A percentile compares a stretch with the other conserved stretches of the same genome.
These are phyloP conservation scores for Globisporangium polare DNA, from an alignment of 352 stramenopile genomes.

Conservation along the genomic window DNA sequence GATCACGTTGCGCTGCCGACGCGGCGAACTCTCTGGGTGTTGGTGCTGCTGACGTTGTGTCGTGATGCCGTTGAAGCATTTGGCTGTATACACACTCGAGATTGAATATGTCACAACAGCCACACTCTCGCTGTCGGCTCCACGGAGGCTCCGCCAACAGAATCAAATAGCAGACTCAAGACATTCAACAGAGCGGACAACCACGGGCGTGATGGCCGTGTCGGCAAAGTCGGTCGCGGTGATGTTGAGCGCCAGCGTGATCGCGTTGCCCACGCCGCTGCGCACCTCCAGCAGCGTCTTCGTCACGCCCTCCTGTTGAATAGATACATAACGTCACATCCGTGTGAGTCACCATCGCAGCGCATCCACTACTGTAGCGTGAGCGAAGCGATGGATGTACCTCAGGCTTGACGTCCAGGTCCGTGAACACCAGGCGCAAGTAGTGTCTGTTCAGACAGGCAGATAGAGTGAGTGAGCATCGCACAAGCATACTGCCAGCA, in stretches of 20 bases:
- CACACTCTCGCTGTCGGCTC: too few species aligned
- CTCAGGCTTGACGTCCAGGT: slow-evolving; percentile 64
- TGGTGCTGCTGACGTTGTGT: too few species aligned
- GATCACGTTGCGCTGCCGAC: too few species aligned
- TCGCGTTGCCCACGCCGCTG: slow-evolving; percentile 93
- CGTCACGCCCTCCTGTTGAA: slow-evolving; percentile 24
- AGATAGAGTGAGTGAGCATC: neutral
- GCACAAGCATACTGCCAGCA: neutral
- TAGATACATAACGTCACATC: neutral
- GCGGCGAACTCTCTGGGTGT: too few species aligned
- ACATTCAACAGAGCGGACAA: too few species aligned
- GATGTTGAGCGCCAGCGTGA: slow-evolving; percentile 83
- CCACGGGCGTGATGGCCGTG: slow-evolving; percentile 86
- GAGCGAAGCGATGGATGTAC: slow-evolving; percentile 10
- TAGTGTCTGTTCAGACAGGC: slow-evolving; percentile 68
- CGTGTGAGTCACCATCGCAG: neutral
- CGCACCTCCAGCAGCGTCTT: slow-evolving; percentile 91
- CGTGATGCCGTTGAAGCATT: too few species aligned
- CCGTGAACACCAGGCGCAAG: slow-evolving; percentile 88
- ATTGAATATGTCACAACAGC: too few species aligned
- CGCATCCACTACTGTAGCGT: too few species aligned
- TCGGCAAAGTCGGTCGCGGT: slow-evolving; percentile 93
- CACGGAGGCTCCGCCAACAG: too few species aligned
- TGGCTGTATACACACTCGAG: too few species aligned
- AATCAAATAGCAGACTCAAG: too few species aligned